Evolutionary conservation across 2,329 filamentous ascomycete species (phyloP), one percentile per base, ranked within the genome.

Genomic region (Sporothrix brasiliensis): DNA sequence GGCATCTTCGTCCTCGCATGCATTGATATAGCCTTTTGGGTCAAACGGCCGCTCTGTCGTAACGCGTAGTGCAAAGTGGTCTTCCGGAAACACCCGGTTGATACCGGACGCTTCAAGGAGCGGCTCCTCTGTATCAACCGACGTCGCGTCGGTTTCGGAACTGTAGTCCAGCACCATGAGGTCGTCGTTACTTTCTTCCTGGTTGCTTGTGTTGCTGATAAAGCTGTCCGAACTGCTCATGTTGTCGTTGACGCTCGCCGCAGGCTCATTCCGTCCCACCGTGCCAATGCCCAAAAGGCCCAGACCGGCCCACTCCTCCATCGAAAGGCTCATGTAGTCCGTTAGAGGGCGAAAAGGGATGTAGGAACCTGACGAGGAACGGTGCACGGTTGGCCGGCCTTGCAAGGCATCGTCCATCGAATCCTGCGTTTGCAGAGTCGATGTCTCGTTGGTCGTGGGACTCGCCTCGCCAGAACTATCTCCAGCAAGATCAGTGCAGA

Each of bases 401-500:
- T 70, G 70, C 39, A 70, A 39, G 1, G 58, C 27, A 24, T 68
- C 68, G 69, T 47, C 77, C 71, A 6, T 47, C 1, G 77, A 70
- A 34, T 77, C 71, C 30, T 78, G 74, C 50, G 80, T 80, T 69
- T 81, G 80, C 1, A 79, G 81, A 11, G 80, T 81, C n/a, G 82
- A 83, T 4, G 81, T 80, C 78, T 85, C 79, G 71, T 86, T 82
- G 1, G 85, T 84, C 2, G 83, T 77, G 1, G 83, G 82, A 0
- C 83, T 84, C 1, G 79, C 72, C 27, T 84, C 83, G 1, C 83
- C 84, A 1, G 70, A 50, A 58, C 69, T 72, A 74, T 93, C 90
- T 1, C 90, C 89, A 19, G 89, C 92, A 3, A 95, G 80, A 77
- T 97, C 93, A 1, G 89, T 93, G 77, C 89, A 95, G 77, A 95